Conservation (phyloP, 108 stramenopile species). For the Conticribra weissflogii region DNA sequence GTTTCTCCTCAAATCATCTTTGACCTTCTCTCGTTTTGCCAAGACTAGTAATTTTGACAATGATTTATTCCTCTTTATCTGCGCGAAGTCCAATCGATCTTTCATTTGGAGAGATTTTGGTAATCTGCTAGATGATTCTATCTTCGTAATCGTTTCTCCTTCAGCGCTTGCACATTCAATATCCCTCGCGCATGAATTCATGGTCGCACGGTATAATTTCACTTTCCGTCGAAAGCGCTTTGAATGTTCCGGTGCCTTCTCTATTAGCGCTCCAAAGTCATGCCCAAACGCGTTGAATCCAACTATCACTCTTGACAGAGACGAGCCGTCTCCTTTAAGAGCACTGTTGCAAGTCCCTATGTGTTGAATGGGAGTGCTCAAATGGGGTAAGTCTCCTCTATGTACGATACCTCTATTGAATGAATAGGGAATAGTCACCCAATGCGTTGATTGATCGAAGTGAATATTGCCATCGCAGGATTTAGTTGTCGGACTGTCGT, state of each 20-base stretch:
- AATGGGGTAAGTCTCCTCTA: constrained; percentile 77
- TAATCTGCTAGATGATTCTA: too few species aligned
- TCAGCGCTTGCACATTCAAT: too few species aligned
- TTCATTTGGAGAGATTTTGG: too few species aligned
- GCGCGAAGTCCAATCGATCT: constrained; percentile 51
- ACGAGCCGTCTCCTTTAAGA: neutral
- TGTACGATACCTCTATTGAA: constrained; percentile 75
- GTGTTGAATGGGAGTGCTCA: constrained; percentile 53
- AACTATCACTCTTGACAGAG: constrained; percentile 68
- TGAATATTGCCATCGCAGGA: constrained; percentile 5
- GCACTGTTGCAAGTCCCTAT: constrained; percentile 12
- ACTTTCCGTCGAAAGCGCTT: constrained; percentile 66
- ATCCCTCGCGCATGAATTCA: constrained; percentile 18
- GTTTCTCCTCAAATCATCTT: constrained; percentile 32
- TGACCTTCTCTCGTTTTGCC: constrained; percentile 64
- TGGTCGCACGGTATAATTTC: constrained; percentile 50
- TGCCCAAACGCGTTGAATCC: constrained; percentile 83
- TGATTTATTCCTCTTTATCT: constrained; percentile 53
- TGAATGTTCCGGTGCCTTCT: constrained; percentile 78
- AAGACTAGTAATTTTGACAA: constrained; percentile 66
- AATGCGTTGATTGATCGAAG: constrained; percentile 28
- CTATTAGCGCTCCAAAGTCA: constrained; percentile 57
- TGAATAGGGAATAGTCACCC: constrained; percentile 67
- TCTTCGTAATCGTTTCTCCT: too few species aligned
- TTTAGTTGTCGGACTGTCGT: constrained; percentile 20